A percentile compares a stretch with the other conserved stretches of the same genome.
phyloP scores from a whole-genome alignment of 768 basidiomycete genomes.

The Rhizopogon vinicolor region DNA sequence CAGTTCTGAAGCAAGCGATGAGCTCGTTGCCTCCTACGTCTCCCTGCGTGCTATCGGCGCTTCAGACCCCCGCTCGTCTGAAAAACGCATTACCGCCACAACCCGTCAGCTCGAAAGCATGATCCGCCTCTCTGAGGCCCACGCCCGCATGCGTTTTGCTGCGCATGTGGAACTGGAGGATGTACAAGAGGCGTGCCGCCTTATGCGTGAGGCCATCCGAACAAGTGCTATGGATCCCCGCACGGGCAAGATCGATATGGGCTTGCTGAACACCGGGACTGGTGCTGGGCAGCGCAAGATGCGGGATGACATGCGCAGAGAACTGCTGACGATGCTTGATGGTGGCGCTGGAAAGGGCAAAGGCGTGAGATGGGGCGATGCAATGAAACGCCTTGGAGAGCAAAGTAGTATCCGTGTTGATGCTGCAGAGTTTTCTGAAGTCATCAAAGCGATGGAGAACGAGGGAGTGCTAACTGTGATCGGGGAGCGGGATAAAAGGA shows the following conservation, averaged over 20 bases:
- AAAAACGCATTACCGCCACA: constrained; percentile 96
- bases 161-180: constrained; percentile 82
- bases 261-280: constrained; percentile 90
- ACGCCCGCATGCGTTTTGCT: constrained; percentile 93
- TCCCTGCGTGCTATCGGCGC: constrained; percentile 88
- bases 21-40: constrained; percentile 87
- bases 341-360: constrained; percentile 42
- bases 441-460: constrained; percentile 71
- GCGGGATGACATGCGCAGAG: constrained; percentile 86
- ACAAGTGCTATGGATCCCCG: constrained; percentile 94
- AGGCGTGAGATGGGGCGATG: constrained; percentile 79
- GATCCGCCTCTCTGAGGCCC: constrained; percentile 94
- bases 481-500: constrained; percentile 82
- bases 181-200: constrained; percentile 86
- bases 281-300: constrained; percentile 81
- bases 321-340: constrained; percentile 65
- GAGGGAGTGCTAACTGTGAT: constrained; percentile 85
- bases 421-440: constrained; percentile 74
- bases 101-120: constrained; percentile 96
- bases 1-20: constrained; percentile 77
- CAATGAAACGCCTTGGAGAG: constrained; percentile 68
- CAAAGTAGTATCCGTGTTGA: constrained; percentile 87
- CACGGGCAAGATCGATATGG: constrained; percentile 97
- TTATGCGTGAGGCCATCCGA: constrained; percentile 95
- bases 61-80: constrained; percentile 78